Evolutionary conservation across 2,329 filamentous ascomycete species (phyloP).

Genomic region (Phaeosphaeria sp.): DNA sequence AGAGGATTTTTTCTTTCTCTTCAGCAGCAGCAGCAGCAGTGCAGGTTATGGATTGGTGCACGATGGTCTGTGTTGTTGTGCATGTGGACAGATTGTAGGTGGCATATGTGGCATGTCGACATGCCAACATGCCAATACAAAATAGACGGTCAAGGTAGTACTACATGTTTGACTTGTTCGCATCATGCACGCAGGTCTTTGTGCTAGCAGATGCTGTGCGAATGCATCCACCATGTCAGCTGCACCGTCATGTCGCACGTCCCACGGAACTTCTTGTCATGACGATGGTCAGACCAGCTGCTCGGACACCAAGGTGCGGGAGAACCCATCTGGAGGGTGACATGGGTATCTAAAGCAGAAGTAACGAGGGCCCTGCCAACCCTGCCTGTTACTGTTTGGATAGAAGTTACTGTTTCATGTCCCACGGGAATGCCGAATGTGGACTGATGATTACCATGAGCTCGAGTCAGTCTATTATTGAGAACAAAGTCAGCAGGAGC

Average conservation of each 20-base stretch:
- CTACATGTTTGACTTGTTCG: too few relatives aligned
- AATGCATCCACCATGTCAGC: not conserved
- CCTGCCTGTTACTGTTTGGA: not conserved
- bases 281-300: not conserved
- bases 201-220: not conserved
- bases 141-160: too few relatives aligned
- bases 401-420: not conserved
- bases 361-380: not conserved
- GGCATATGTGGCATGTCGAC: not conserved
- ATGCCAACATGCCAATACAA: too few relatives aligned
- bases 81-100: not conserved
- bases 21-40: too few relatives aligned
- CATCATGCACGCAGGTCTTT: not conserved
- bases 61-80: not conserved
- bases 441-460: not conserved
- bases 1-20: too few relatives aligned
- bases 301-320: not conserved
- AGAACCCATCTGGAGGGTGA: not conserved
- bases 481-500: not conserved
- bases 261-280: not conserved
- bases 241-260: not conserved
- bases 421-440: not conserved
- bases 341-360: not conserved
- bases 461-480: not conserved
- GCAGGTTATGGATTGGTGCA: too few relatives aligned